Percentiles rank a stretch among this genome's conserved stretches.
Evolutionary conservation across 352 stramenopile genomes (phyloP).

Genomic region (Phytophthora hybrid): DNA sequence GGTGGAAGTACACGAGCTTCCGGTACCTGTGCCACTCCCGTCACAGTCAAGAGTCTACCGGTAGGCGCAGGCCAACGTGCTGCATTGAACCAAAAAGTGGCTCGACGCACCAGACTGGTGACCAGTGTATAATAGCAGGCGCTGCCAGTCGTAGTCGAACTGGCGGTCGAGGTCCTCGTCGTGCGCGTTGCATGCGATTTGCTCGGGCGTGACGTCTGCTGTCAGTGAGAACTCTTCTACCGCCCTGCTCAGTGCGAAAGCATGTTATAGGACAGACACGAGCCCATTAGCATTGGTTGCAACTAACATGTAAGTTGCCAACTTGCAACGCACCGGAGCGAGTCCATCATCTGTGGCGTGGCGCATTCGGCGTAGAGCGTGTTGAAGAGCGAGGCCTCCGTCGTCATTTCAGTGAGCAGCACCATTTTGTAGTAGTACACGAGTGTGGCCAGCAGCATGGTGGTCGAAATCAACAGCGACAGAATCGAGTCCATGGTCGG

Average conservation of each 20-base stretch:
- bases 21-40: conserved; percentile 54
- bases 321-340: conserved; percentile 47
- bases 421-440: conserved; percentile 84
- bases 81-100: too few species aligned
- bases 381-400: conserved; percentile 76
- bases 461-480: conserved; percentile 63
- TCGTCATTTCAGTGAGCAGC: conserved; percentile 75
- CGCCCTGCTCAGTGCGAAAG: conserved; percentile 30
- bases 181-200: conserved; percentile 57
- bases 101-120: conserved; percentile 45
- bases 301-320: too few species aligned
- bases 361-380: conserved; percentile 79
- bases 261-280: background rate
- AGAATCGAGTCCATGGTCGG: conserved; percentile 47
- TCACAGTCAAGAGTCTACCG: background rate
- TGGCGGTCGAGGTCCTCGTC: conserved; percentile 52
- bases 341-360: conserved; percentile 65
- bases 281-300: too few species aligned
- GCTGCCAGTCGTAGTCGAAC: conserved; percentile 77
- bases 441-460: conserved; percentile 66
- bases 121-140: conserved; percentile 70
- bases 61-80: too few species aligned
- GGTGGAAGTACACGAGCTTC: conserved; percentile 79
- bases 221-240: conserved; percentile 67
- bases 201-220: conserved; percentile 40